A percentile compares a stretch with the other conserved stretches of the same genome.
phyloP scores from a whole-genome alignment of 1,139 yeast genomes.

The Taphrina pruni region DNA sequence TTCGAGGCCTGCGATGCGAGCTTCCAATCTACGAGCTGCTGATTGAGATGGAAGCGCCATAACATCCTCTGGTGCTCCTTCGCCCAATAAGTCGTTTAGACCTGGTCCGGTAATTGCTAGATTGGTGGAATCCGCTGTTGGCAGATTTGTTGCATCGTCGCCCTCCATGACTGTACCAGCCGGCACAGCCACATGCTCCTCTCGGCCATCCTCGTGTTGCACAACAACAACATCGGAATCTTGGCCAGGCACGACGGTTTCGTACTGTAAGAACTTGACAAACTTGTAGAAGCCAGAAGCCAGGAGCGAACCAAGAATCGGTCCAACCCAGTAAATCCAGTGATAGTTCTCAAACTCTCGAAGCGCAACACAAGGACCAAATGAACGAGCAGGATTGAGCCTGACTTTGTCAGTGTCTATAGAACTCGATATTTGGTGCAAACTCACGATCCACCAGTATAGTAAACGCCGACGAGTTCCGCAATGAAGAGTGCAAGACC shows the following conservation, averaged over 20 bases:
- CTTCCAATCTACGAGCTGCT: slow-evolving; percentile 16
- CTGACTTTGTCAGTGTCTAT: neutral
- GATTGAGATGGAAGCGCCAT: slow-evolving; percentile 19
- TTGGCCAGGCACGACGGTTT: slow-evolving; percentile 34
- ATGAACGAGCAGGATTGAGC: slow-evolving; percentile 85
- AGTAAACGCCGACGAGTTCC: slow-evolving; percentile 79
- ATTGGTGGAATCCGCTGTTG: slow-evolving; percentile 15
- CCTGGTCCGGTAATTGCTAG: slow-evolving; percentile 30
- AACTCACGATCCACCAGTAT: slow-evolving; percentile 78
- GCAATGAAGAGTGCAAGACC: slow-evolving; percentile 83
- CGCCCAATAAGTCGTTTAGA: slow-evolving; percentile 19
- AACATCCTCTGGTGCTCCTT: slow-evolving; percentile 28
- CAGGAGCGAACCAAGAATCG: slow-evolving; percentile 42
- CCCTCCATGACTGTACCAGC: slow-evolving; percentile 23
- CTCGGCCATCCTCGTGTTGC: slow-evolving; percentile 24
- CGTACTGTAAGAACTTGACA: slow-evolving; percentile 33
- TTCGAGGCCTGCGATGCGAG: slow-evolving; percentile 16
- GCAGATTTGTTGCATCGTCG: slow-evolving; percentile 19
- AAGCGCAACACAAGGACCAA: slow-evolving; percentile 82
- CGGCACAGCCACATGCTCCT: slow-evolving; percentile 22
- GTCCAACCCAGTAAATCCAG: slow-evolving; percentile 84
- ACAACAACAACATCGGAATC: slow-evolving; percentile 28
- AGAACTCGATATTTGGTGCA: no score
- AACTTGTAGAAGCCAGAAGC: slow-evolving; percentile 36
- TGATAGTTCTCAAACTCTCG: slow-evolving; percentile 76